Evolutionary conservation across 768 basidiomycete species (phyloP), one percentile per base, ranked within the genome.

Genomic region (Chlorophyllum brunneum): DNA sequence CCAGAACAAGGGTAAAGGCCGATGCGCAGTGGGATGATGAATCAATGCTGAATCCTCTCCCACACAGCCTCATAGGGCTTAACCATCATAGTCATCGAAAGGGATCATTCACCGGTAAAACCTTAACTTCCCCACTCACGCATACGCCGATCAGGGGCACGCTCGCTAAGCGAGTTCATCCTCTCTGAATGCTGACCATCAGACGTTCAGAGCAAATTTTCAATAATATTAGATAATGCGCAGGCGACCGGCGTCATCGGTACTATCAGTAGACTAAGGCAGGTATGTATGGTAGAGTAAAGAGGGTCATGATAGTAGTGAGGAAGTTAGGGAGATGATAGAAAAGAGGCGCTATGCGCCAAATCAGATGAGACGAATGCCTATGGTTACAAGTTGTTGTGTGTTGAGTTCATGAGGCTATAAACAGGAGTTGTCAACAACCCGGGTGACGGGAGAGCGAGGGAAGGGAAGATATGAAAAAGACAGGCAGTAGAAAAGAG

Each of bases 371-470:
- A 48, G 42, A 26, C 38, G 18, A 44, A 58, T 55, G 59, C 48
- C 40, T 65, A 63, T 61, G 58, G 60, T 56, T 65, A 65, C 64
- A 65, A 44, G 50, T 44, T 54, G 33, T 38, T 18, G 54, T 54
- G 49, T 39, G 23, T 44, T 38, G 39, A 7, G 47, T 49, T 54
- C 34, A 30, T 38, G 50, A 46, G n/a, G 45, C 27, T 30, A 30
- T 40, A 41, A 39, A 49, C 29, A 34, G 37, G 29, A 34, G 33
- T 34, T 27, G 42, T 48, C 1, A 37, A 37, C 44, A 18, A 55
- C 41, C 39, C 54, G 23, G 26, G 40, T 6, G 51, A 38, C 31
- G 23, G 51, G 36, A 10, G 37, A 48, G 24, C 13, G 39, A 31
- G n/a, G 11, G 27, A 27, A 40, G 22, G 33, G 27, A 18, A 51